These are phyloP conservation scores for Durotheca rogersii DNA, from an alignment of 495 filamentous ascomycete species.

Conservation along the genomic window DNA sequence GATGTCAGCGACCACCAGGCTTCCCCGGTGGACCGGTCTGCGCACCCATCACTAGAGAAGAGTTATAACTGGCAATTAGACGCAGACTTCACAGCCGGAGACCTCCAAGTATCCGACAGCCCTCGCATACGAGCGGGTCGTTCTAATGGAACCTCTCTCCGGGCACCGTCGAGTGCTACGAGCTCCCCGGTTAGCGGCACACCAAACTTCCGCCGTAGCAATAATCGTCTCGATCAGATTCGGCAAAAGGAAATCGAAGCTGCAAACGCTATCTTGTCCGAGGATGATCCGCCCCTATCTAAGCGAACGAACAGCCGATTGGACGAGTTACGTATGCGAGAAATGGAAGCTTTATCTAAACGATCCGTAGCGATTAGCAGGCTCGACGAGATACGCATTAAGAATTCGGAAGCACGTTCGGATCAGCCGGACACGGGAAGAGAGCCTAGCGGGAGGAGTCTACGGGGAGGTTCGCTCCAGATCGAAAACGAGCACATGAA, in stretches of 20 bases:
- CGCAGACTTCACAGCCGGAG: constrained; percentile 64
- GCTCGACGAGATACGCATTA: constrained; percentile 59
- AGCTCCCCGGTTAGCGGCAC: constrained; percentile 9
- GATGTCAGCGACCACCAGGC: constrained; percentile 37
- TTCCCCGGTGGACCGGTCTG: constrained; percentile 40
- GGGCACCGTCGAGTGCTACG: constrained; percentile 7
- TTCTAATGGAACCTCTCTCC: constrained; percentile 9
- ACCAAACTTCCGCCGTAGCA: constrained; percentile 23
- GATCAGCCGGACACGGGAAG: constrained; percentile 29
- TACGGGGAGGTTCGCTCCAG: constrained; percentile 7
- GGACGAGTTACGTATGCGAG: constrained; percentile 58
- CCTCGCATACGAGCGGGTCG: constrained; percentile 47
- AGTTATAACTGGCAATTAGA: constrained; percentile 58
- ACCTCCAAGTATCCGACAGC: constrained; percentile 61
- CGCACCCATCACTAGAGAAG: constrained; percentile 47
- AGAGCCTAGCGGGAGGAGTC: constrained; percentile 6
- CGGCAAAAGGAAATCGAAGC: constrained; percentile 42
- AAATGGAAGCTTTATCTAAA: constrained; percentile 59
- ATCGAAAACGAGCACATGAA: constrained; percentile 20
- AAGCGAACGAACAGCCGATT: constrained; percentile 41
- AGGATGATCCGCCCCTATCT: constrained; percentile 16
- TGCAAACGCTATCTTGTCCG: constrained; percentile 27
- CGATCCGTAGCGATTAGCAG: constrained; percentile 59
- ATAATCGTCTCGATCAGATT: constrained; percentile 46
- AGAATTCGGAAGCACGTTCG: constrained; percentile 45